A percentile compares a stretch with the other conserved stretches of the same genome.
These are phyloP conservation scores for Phytopythium delawarense DNA, from an alignment of 352 stramenopile genomes.

Conservation along the genomic window DNA sequence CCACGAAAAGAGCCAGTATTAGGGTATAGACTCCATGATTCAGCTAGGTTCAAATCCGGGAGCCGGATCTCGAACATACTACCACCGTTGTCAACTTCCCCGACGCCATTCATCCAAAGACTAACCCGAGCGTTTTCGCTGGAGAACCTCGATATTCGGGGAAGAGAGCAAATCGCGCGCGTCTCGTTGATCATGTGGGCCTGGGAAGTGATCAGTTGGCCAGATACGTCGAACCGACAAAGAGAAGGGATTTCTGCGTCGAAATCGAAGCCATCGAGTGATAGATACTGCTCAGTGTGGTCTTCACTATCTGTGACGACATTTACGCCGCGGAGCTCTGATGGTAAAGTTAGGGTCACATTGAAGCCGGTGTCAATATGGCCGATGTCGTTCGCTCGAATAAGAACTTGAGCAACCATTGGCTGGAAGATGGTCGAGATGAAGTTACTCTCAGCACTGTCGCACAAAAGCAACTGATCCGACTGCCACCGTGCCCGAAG, in stretches of 20 bases:
- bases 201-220: conserved; percentile 5
- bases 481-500: conserved; percentile 20
- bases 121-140: background rate
- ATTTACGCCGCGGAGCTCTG: conserved; percentile 19
- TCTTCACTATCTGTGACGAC: background rate
- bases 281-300: conserved; percentile 7
- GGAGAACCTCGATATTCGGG: background rate
- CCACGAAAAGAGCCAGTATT: conserved; percentile 13
- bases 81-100: background rate
- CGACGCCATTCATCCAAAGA: background rate
- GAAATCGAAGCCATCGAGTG: conserved; percentile 40
- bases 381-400: conserved; percentile 16
- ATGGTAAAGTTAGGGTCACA: conserved; percentile 23
- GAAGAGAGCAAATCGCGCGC: conserved; percentile 22
- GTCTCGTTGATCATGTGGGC: conserved; percentile 35
- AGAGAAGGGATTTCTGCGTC: conserved; percentile 18
- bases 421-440: background rate
- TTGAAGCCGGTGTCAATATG: conserved; percentile 29
- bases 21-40: conserved; percentile 21
- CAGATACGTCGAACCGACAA: conserved; percentile 27
- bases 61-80: background rate
- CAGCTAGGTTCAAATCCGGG: background rate
- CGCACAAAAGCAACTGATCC: conserved; percentile 19
- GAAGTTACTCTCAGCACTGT: background rate
- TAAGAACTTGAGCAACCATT: conserved; percentile 17